These are phyloP conservation scores for Tricholoma flavovirens DNA, from an alignment of 768 basidiomycete genomes.

Conservation along the genomic window DNA sequence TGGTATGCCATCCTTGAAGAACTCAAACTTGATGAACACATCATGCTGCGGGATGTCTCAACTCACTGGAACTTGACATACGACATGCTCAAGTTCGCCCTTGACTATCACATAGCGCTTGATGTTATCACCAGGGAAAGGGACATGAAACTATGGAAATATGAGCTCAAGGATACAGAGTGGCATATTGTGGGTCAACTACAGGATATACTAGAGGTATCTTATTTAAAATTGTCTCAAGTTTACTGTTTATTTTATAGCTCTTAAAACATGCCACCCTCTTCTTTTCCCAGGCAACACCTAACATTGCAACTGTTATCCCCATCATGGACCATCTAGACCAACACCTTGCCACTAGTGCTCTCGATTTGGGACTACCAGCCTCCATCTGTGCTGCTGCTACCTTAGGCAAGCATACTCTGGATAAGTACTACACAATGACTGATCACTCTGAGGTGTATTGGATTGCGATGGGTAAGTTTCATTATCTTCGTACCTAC, in stretches of 20 bases:
- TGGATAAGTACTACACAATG: conserved; percentile 25
- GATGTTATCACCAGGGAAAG: conserved; percentile 17
- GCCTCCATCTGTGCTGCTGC: conserved; percentile 18
- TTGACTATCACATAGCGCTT: conserved; percentile 21
- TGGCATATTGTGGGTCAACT: conserved; percentile 23
- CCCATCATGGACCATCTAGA: conserved; percentile 34
- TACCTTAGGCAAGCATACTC: conserved; percentile 17
- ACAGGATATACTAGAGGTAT: conserved; percentile 21
- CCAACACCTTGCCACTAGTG: conserved; percentile 9
- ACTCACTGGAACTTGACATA: conserved; percentile 11
- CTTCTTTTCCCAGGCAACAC: conserved; percentile 22
- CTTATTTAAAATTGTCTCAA: conserved; percentile 4
- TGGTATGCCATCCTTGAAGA: conserved; percentile 6
- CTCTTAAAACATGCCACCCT: conserved; percentile 27
- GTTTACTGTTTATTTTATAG: conserved; percentile 13
- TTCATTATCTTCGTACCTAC: not conserved
- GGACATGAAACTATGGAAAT: conserved; percentile 10
- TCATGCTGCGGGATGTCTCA: conserved; percentile 24
- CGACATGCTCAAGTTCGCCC: conserved; percentile 25
- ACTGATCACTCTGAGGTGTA: conserved; percentile 23
- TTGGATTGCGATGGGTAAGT: conserved; percentile 26
- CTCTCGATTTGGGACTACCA: not conserved
- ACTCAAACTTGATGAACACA: conserved; percentile 3
- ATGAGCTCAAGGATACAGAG: conserved; percentile 14
- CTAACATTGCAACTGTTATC: conserved; percentile 26